Percentiles rank a stretch among this genome's conserved stretches.
phyloP scores from a whole-genome alignment of 2,329 filamentous ascomycete genomes.

The Neoscytalidium dimidiatum region DNA sequence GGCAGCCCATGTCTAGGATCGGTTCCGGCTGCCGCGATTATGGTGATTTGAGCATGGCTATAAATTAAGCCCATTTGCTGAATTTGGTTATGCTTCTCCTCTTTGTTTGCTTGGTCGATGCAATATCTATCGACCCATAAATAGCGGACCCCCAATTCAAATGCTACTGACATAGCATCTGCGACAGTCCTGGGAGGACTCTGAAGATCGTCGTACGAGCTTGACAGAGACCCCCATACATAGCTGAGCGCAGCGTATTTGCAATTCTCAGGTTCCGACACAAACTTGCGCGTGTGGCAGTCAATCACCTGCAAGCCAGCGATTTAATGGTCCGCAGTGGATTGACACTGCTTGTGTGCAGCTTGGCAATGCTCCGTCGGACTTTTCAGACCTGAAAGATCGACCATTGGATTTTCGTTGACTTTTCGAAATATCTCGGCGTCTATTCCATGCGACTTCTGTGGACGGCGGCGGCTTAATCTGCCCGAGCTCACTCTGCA shows the following conservation, averaged over 20 bases:
- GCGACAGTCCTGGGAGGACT: constrained; percentile 21
- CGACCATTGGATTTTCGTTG: too few species aligned
- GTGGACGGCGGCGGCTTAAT: too few species aligned
- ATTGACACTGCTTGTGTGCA: too few species aligned
- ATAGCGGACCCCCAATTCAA: constrained; percentile 8
- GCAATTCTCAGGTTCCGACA: constrained; percentile 1
- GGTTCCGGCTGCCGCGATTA: constrained; percentile 23
- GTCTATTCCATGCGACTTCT: too few species aligned
- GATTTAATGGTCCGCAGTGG: too few species aligned
- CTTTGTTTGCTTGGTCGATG: constrained; percentile 21
- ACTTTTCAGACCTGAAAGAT: too few species aligned
- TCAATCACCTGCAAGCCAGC: not conserved
- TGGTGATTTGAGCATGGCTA: constrained; percentile 20
- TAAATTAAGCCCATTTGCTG: constrained; percentile 23
- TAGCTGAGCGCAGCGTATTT: constrained; percentile 19
- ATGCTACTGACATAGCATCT: constrained; percentile 21
- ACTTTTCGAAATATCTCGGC: too few species aligned
- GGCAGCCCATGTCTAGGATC: constrained; percentile 23
- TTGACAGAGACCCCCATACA: constrained; percentile 12
- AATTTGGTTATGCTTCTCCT: constrained; percentile 18
- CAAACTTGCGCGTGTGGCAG: not conserved
- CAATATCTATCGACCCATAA: constrained; percentile 26
- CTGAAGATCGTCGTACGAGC: not conserved
- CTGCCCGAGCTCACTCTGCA: too few species aligned
- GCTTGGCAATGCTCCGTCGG: too few species aligned